These are phyloP conservation scores for Trichosporon coremiiforme DNA, from an alignment of 1,284 basidiomycete genomes.

Conservation along the genomic window DNA sequence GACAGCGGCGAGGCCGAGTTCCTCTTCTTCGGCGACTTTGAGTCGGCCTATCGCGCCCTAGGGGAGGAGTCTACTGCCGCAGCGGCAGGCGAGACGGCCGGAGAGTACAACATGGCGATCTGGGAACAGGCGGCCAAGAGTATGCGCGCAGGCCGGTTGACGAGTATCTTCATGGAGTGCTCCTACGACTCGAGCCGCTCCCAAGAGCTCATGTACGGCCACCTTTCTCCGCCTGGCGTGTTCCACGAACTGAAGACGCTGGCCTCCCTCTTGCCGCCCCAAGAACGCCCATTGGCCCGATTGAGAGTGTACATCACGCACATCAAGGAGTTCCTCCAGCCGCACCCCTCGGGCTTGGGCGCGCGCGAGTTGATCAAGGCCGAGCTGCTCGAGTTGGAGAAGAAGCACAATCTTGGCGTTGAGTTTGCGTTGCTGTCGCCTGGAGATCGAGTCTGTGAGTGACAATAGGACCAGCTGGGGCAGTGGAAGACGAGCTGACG, in stretches of 20 bases:
- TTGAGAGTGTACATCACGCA: constrained; percentile 52
- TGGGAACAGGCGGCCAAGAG: constrained; percentile 50
- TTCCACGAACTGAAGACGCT: constrained; percentile 48
- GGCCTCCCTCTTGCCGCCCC: constrained; percentile 33
- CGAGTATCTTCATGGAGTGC: constrained; percentile 56
- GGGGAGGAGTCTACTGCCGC: constrained; percentile 34
- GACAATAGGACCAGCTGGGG: not conserved
- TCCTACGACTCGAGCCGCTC: constrained; percentile 52
- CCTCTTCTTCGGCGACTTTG: constrained; percentile 55
- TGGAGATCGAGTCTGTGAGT: constrained; percentile 52
- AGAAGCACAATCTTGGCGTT: constrained; percentile 39
- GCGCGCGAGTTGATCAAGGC: constrained; percentile 43
- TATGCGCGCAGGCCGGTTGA: constrained; percentile 42
- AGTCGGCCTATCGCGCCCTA: constrained; percentile 36
- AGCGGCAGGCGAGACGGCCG: constrained; percentile 28
- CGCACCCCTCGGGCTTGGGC: constrained; percentile 45
- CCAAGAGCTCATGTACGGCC: constrained; percentile 51
- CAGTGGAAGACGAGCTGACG: not conserved
- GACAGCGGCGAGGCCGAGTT: constrained; percentile 39
- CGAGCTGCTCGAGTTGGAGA: constrained; percentile 44
- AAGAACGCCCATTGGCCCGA: constrained; percentile 39
- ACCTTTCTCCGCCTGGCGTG: constrained; percentile 49
- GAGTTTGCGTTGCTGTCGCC: constrained; percentile 42
- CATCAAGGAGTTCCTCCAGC: constrained; percentile 52
- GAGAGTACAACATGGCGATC: constrained; percentile 38